These are phyloP conservation scores for Vaccinium macrocarpon DNA, from an alignment of 148 eudicot species.

Conservation along the genomic window DNA sequence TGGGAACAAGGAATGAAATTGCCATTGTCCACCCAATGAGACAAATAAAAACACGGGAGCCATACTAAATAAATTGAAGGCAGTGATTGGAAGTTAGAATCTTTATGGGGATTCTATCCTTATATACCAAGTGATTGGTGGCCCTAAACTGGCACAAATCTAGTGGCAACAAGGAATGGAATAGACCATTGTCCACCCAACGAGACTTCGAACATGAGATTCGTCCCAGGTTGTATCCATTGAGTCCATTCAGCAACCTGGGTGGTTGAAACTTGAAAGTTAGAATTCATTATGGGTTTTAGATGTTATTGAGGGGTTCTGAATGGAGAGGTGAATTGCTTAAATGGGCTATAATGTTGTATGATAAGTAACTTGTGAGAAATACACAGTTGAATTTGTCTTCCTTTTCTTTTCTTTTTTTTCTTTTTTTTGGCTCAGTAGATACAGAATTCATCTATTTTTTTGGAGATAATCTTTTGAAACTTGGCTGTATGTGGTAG, in stretches of 20 bases:
- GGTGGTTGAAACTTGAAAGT: background rate
- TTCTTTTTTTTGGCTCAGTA: no score
- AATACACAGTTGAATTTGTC: background rate
- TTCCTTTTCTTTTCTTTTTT: no score
- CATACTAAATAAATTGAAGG: no score
- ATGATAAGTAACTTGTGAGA: background rate
- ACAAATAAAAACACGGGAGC: no score
- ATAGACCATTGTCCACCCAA: background rate
- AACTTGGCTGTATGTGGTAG: background rate
- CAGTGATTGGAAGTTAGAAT: no score
- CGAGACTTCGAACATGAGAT: background rate
- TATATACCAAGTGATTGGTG: background rate
- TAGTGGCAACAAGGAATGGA: background rate
- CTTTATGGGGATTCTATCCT: background rate
- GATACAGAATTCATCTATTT: background rate
- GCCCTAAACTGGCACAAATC: background rate
- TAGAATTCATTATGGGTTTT: background rate
- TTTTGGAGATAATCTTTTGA: background rate
- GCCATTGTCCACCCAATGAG: no score
- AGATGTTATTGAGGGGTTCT: background rate
- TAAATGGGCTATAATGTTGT: background rate
- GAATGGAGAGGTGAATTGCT: background rate
- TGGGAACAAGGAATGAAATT: no score
- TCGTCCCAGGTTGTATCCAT: background rate
- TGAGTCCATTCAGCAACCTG: background rate